phyloP scores from a whole-genome alignment of 331 rosid species.

The Quercus tomentella region DNA sequence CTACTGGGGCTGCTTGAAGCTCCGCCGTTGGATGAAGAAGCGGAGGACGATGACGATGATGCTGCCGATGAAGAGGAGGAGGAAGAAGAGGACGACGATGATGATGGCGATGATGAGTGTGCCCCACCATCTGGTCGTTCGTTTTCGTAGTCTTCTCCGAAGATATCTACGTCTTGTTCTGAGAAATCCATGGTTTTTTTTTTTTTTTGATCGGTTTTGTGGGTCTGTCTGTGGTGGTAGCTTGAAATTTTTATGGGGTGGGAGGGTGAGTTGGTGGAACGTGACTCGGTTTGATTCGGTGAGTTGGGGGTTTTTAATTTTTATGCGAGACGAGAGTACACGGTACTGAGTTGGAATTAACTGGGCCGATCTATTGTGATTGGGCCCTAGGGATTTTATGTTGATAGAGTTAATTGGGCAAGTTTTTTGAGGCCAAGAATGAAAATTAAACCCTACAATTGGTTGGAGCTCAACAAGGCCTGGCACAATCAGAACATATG shows the following conservation, averaged over 20 bases:
- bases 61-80: conserved; percentile 40
- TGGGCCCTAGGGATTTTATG: too few species aligned
- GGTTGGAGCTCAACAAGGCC: too few species aligned
- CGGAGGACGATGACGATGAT: conserved; percentile 47
- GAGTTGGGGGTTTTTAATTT: neutral
- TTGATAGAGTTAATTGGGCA: too few species aligned
- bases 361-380: too few species aligned
- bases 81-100: conserved; percentile 44
- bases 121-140: conserved; percentile 52
- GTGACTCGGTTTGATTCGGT: neutral
- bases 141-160: conserved; percentile 40
- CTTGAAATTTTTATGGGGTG: neutral
- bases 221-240: neutral
- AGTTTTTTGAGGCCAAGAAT: too few species aligned
- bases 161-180: conserved; percentile 57
- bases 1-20: conserved; percentile 53
- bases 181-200: conserved; percentile 38
- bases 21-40: conserved; percentile 63
- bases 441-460: too few species aligned
- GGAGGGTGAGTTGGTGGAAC: neutral
- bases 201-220: neutral
- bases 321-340: too few species aligned
- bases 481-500: too few species aligned
- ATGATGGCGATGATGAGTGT: conserved; percentile 60
- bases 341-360: too few species aligned